phyloP scores from a whole-genome alignment of 306 rosid species.

The Vicia villosa region DNA sequence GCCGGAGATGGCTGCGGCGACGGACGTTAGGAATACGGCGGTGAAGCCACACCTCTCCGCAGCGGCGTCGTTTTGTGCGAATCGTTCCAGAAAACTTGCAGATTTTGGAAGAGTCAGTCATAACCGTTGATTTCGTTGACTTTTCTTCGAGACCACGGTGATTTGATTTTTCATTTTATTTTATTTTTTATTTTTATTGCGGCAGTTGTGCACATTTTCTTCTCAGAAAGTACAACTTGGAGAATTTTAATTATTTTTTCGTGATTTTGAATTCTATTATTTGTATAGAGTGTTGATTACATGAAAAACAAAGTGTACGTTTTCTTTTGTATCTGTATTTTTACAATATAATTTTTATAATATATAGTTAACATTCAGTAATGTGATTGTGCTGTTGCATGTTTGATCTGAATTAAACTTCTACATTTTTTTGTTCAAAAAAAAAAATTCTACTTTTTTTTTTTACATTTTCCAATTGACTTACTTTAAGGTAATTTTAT shows the following conservation, averaged over 20 bases:
- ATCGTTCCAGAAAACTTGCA: slow-evolving; percentile 82
- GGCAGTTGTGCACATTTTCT: slow-evolving; percentile 27
- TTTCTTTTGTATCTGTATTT: background rate
- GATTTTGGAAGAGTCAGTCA: slow-evolving; percentile 79
- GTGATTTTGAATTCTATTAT: slow-evolving; percentile 2
- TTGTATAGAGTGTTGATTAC: slow-evolving; percentile 46
- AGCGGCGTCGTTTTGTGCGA: slow-evolving; percentile 75
- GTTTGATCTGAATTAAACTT: background rate
- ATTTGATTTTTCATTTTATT: background rate
- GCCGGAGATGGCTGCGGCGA: slow-evolving; percentile 51
- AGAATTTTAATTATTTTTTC: background rate
- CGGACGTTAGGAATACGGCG: slow-evolving; percentile 51
- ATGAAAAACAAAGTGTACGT: slow-evolving; percentile 31
- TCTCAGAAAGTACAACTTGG: background rate
- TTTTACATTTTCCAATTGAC: background rate
- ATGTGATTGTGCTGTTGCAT: slow-evolving; percentile 22
- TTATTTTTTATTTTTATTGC: background rate
- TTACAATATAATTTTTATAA: background rate
- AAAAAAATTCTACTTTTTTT: background rate
- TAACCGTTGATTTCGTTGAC: slow-evolving; percentile 68
- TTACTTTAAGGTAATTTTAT: background rate
- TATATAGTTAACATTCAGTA: slow-evolving; percentile 21
- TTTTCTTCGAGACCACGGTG: slow-evolving; percentile 34
- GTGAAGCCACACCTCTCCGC: slow-evolving; percentile 56
- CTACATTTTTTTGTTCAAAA: background rate